These are phyloP conservation scores for Pichia rugopelliculosa DNA, from an alignment of 805 yeast species.

Conservation along the genomic window DNA sequence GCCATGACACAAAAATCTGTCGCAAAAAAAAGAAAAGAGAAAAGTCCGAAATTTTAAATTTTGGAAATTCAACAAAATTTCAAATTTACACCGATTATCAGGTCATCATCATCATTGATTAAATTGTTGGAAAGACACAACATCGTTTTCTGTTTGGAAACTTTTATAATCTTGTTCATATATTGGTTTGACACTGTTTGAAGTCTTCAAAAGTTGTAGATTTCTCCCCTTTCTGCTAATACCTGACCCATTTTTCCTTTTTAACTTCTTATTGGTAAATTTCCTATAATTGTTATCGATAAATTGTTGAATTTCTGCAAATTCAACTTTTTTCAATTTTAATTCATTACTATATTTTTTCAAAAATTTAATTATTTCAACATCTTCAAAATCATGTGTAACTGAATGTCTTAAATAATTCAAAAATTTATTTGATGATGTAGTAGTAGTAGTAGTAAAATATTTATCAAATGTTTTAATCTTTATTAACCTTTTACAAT, in stretches of 20 bases:
- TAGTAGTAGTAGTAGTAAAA: background rate
- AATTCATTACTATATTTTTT: background rate
- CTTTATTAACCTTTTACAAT: conserved; percentile 17
- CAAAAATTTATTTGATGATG: conserved; percentile 16
- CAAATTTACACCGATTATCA: background rate
- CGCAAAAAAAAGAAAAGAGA: background rate
- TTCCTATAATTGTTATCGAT: background rate
- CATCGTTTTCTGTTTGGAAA: no score
- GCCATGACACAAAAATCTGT: no score
- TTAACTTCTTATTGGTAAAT: background rate
- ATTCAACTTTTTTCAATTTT: background rate
- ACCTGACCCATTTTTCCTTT: background rate
- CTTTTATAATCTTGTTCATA: background rate
- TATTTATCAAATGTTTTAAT: conserved; percentile 10
- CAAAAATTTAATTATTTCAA: background rate
- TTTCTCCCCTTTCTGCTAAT: background rate
- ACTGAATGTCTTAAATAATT: conserved; percentile 25
- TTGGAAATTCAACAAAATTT: background rate
- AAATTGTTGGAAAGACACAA: background rate
- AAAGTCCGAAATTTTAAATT: background rate
- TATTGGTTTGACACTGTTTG: background rate
- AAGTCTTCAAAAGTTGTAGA: background rate
- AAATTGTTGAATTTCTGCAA: background rate
- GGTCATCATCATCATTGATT: background rate
- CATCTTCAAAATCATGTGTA: conserved; percentile 13